Evolutionary conservation across 352 stramenopile species (phyloP), one percentile per base, ranked within the genome.

Genomic region (Phytophthora chlamydospora): DNA sequence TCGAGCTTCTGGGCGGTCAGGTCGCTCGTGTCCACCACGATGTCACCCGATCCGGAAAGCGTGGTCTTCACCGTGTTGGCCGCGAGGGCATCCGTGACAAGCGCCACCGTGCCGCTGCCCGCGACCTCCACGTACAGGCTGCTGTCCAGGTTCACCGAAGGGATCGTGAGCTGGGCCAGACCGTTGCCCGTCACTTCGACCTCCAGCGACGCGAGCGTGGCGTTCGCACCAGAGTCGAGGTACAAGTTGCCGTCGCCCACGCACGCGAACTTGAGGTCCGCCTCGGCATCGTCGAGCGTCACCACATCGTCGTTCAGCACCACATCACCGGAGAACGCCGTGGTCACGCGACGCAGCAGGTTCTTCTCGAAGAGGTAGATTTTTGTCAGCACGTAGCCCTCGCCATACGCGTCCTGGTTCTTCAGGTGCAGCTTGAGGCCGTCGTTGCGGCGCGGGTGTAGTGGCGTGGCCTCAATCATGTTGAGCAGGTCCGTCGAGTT

Each of bases 361-460:
- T 76, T 75, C 59, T 81, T 77, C 31, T 85, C 58, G n/a, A 64
- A 74, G 14, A 90, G 32, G 52, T 74, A 72, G 35, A 90, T 78
- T 33, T 85, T 65, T 27, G 78, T 87, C 58, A 88, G 66, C 29
- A 90, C 49, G 43, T 63, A 87, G 34, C 80, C 80, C 16, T 85
- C 61, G 7, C 56, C 68, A n/a, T 58, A 47, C 17, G 74, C 71
- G 49, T 86, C 67, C 62, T 78, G 58, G 68, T 90, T 88, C 59
- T 77, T 81, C 55, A 88, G 58, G 45, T 79, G 71, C 40, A 79
- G 41, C 38, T 81, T 83, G 21, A 90, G 57, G 14, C 68, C 78
- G 44, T 90, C 70, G 17, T 71, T 52, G 31, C 63, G 64, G 8
- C 63, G 67, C 13, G 74, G 58, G 33, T 85, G 66, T 36, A 84